phyloP scores from a whole-genome alignment of 148 eudicot genomes.

The Chenopodium berlandieri region DNA sequence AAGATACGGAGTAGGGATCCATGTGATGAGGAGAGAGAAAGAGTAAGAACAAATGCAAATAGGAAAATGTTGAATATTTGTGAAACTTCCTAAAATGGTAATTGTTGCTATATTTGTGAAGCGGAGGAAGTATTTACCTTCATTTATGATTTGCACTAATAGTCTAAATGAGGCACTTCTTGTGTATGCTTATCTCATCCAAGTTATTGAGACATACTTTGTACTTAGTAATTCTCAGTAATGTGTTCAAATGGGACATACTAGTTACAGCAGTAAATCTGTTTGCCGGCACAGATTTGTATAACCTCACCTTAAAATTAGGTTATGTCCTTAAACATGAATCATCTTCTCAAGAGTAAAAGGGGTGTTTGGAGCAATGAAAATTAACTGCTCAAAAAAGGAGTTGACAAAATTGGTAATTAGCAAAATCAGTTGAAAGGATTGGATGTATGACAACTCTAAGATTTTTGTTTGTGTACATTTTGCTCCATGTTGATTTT shows the following conservation, averaged over 20 bases:
- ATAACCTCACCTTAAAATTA: not conserved
- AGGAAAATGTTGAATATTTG: too few species aligned
- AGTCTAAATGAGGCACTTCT: not conserved
- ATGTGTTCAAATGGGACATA: not conserved
- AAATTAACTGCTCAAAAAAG: not conserved
- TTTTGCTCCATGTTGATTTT: conserved; percentile 3
- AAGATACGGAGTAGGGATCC: too few species aligned
- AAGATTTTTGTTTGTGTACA: not conserved
- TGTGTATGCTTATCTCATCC: not conserved
- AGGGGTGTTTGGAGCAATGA: not conserved
- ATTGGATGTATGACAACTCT: not conserved
- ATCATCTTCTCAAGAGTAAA: not conserved
- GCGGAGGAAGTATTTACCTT: too few species aligned
- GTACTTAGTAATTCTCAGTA: not conserved
- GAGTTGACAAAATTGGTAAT: not conserved
- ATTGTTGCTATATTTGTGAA: too few species aligned
- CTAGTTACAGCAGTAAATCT: not conserved
- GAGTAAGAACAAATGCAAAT: too few species aligned
- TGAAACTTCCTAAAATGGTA: too few species aligned
- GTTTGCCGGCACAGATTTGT: not conserved
- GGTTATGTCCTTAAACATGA: not conserved
- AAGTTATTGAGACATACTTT: not conserved
- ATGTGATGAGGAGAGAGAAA: too few species aligned
- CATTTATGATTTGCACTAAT: not conserved
- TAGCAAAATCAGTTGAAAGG: not conserved